phyloP scores from a whole-genome alignment of 2,329 filamentous ascomycete species.

The Cryphonectria naterciae region DNA sequence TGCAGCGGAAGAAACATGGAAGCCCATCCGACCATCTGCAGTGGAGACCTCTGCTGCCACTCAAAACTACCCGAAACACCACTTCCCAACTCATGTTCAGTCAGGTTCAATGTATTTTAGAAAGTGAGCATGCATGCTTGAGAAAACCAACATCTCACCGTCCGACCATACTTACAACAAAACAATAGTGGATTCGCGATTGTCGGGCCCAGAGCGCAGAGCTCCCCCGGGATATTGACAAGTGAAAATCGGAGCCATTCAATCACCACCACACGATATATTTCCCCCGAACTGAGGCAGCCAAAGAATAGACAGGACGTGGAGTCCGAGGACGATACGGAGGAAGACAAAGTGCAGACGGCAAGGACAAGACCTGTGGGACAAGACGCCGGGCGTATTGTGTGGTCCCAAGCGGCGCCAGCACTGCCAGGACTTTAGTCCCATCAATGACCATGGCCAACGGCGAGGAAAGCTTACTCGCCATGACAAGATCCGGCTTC shows the following conservation, averaged over 20 bases:
- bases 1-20: conserved; percentile 28
- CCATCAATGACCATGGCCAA: background rate
- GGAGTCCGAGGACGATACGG: background rate
- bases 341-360: background rate
- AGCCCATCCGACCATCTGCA: background rate
- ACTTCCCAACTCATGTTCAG: background rate
- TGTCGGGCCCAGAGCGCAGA: background rate
- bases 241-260: background rate
- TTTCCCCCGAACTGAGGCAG: background rate
- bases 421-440: conserved; percentile 23
- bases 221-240: background rate
- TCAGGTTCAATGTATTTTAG: conserved; percentile 26
- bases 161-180: background rate
- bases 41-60: conserved; percentile 1
- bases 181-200: background rate
- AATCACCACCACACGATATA: background rate
- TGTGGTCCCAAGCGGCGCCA: conserved; percentile 12
- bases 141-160: background rate
- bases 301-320: too few relatives aligned
- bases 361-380: background rate
- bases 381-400: conserved; percentile 37
- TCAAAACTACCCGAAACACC: background rate
- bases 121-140: background rate
- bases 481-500: conserved; percentile 30
- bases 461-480: conserved; percentile 13